Conservation (phyloP, 2,329 filamentous ascomycete genomes). For the Cercospora berteroae region DNA sequence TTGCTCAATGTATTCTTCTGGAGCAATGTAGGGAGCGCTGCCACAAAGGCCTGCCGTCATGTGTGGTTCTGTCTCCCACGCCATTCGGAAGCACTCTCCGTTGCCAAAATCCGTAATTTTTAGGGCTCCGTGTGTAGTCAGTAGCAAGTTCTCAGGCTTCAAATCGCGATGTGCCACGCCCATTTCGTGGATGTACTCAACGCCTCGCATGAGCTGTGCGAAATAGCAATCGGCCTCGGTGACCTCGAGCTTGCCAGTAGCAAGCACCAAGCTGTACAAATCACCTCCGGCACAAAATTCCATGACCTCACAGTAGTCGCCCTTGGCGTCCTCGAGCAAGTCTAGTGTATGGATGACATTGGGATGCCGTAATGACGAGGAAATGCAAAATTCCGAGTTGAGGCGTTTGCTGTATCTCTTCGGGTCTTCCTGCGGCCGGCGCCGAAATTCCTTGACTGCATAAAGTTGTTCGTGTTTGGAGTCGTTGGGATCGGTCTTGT, state of each 20-base stretch:
- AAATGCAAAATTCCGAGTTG: slow-evolving; percentile 97
- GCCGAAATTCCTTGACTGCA: slow-evolving; percentile 96
- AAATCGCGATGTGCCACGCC: slow-evolving; percentile 94
- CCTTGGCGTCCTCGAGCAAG: slow-evolving; percentile 90
- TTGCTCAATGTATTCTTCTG: slow-evolving; percentile 90
- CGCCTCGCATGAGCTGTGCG: slow-evolving; percentile 98
- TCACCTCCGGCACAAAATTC: slow-evolving; percentile 97
- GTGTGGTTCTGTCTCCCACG: slow-evolving; percentile 96
- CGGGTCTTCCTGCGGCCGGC: slow-evolving; percentile 86
- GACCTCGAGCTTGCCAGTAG: slow-evolving; percentile 87
- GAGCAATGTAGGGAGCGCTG: slow-evolving; percentile 94
- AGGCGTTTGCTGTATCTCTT: slow-evolving; percentile 98
- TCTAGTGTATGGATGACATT: slow-evolving; percentile 98
- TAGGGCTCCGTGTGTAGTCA: slow-evolving; percentile 86
- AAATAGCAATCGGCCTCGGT: slow-evolving; percentile 96
- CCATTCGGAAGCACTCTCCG: slow-evolving; percentile 98
- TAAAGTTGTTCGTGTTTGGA: slow-evolving; percentile 80
- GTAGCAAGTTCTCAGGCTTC: slow-evolving; percentile 92
- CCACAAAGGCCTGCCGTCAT: slow-evolving; percentile 98
- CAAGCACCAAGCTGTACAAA: slow-evolving; percentile 86
- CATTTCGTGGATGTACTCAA: slow-evolving; percentile 99
- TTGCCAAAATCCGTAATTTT: slow-evolving; percentile 99
- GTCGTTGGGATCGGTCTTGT: slow-evolving; percentile 85
- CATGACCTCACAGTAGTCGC: slow-evolving; percentile 98
- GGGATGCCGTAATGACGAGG: slow-evolving; percentile 90